Base-by-base conservation (phyloP, 164 flowering plant genomes). In the Amborella trichopoda region DNA sequence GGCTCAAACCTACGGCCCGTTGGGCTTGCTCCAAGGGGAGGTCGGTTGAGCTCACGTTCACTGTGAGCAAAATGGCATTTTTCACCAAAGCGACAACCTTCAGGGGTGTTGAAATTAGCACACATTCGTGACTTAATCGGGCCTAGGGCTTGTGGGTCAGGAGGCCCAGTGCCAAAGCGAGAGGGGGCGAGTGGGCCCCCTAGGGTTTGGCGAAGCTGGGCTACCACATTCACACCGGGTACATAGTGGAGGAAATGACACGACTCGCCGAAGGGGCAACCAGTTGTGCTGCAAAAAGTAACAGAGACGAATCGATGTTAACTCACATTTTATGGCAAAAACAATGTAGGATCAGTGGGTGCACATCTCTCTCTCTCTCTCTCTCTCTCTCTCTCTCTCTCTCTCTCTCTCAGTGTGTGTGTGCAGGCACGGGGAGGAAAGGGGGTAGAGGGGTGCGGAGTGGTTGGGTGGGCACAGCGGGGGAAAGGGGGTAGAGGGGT, bases 61-160 rank as follows among this genome's bases (percentile, higher is more conserved):
- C 83, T 77, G 49, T 90, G 96, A 1, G 94, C 91, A 64, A 81
- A 90, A 62, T 75, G 76, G 52, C 98, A 90, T 38, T 76, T 78
- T 49, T 86, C 95, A 22, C 97, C 97, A 59, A 74, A 90, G 49
- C 75, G 82, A 71, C 95, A 90, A 38, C 97, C 97, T 62, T 85
- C 97, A 3, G 86, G 71, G 10, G 68, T 64, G 55, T 61, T 81
- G 50, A 27, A 76, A 40, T 68, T 83, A 64, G 74, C 79, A 79
- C 97, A 90, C 46, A 90, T 37, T 17, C 78, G 75, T 17, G 73
- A 60, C 54, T 90, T 85, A 1, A 66, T 63, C 11, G 64, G 47
- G 0, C 69, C 22, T 5, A 67, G 46, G 18, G 73, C n/a, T 2
- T 78, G 40, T 11, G 77, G 77, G 45, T 80, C 66, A 0, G 62